phyloP scores from a whole-genome alignment of 176 grass and related monocot genomes.

The Metroxylon sagu region DNA sequence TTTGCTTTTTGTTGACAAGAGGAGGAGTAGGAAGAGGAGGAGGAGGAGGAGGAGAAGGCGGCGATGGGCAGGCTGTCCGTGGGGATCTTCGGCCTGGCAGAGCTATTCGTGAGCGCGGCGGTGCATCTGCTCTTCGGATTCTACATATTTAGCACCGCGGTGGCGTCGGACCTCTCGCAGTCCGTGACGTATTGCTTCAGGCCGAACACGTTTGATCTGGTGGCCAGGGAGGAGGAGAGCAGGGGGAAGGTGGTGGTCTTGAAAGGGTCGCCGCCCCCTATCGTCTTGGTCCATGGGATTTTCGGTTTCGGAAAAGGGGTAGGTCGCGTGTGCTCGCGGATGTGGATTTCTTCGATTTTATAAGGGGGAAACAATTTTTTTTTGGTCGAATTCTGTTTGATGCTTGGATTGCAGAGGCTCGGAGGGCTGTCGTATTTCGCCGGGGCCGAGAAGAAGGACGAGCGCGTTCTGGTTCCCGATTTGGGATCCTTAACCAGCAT shows the following conservation, averaged over 20 bases:
- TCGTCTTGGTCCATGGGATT: constrained; percentile 83
- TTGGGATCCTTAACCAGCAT: constrained; percentile 74
- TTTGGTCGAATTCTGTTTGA: background rate
- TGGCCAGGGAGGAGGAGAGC: constrained; percentile 8
- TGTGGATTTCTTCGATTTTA: too few species aligned
- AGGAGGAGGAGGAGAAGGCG: background rate
- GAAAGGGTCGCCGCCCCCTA: constrained; percentile 41
- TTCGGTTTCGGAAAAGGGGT: constrained; percentile 92
- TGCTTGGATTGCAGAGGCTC: constrained; percentile 40
- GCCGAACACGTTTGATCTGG: constrained; percentile 36
- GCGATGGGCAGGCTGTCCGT: constrained; percentile 49
- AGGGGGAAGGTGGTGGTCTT: background rate
- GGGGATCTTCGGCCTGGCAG: constrained; percentile 47
- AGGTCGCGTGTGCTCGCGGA: background rate
- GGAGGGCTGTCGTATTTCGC: constrained; percentile 87
- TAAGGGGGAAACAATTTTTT: background rate
- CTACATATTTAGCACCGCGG: constrained; percentile 89
- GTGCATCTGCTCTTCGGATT: constrained; percentile 83
- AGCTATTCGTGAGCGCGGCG: constrained; percentile 66
- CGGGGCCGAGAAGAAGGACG: constrained; percentile 87
- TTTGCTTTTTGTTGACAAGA: too few species aligned
- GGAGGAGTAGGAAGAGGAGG: background rate
- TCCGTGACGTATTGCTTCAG: constrained; percentile 39
- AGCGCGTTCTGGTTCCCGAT: constrained; percentile 69
- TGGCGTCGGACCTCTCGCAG: constrained; percentile 86